phyloP scores from a whole-genome alignment of 148 eudicot species.

The Limonium bicolor region DNA sequence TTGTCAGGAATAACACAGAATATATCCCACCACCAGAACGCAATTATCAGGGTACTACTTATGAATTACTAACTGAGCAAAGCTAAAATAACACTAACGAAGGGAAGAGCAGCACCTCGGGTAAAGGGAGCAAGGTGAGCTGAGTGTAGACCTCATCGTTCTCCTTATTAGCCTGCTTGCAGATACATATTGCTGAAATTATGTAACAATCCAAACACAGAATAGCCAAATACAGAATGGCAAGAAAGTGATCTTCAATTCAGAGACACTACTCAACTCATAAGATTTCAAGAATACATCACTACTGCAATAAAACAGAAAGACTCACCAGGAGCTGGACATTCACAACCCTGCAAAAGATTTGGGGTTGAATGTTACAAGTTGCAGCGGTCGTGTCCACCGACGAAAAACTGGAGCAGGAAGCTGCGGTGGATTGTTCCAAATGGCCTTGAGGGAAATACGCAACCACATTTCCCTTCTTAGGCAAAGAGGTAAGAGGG shows the following conservation, averaged over 20 bases:
- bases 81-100: no score
- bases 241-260: neutral
- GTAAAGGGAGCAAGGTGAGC: slow-evolving; percentile 57
- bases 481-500: slow-evolving; percentile 50
- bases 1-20: no score
- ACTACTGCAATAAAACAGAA: neutral
- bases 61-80: no score
- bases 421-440: slow-evolving; percentile 43
- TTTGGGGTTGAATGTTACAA: slow-evolving; percentile 62
- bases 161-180: slow-evolving; percentile 69
- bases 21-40: no score
- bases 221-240: neutral
- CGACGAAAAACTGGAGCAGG: slow-evolving; percentile 16
- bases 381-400: slow-evolving; percentile 36
- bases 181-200: neutral
- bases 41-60: no score
- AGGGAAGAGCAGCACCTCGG: slow-evolving; percentile 36
- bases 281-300: no score
- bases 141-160: slow-evolving; percentile 87
- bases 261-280: neutral
- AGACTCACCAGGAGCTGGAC: slow-evolving; percentile 66
- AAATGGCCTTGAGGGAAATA: slow-evolving; percentile 93
- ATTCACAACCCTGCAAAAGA: slow-evolving; percentile 67
- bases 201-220: slow-evolving; percentile 1
- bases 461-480: slow-evolving; percentile 70